Evolutionary conservation across 352 stramenopile genomes (phyloP).

Genomic region (Pythium rhizo-oryzae): DNA sequence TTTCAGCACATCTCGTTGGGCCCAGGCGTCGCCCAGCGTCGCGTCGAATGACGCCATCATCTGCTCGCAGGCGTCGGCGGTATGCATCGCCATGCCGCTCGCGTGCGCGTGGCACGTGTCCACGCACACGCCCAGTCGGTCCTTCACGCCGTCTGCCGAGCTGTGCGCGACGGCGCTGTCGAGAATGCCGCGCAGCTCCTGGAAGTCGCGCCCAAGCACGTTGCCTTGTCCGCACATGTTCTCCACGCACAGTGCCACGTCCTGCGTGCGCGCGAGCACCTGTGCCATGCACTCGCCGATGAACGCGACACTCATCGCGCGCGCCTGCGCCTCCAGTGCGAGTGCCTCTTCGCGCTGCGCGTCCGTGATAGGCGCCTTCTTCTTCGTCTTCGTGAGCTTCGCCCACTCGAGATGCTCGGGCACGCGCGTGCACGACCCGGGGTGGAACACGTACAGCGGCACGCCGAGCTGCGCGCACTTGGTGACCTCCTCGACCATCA

Average conservation of each 20-base stretch:
- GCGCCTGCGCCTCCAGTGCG: conserved; percentile 11
- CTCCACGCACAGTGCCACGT: conserved; percentile 42
- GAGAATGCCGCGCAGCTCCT: conserved; percentile 42
- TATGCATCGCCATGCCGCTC: conserved; percentile 34
- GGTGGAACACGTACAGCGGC: conserved; percentile 48
- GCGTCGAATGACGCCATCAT: conserved; percentile 40
- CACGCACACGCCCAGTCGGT: conserved; percentile 43
- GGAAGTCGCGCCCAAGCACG: conserved; percentile 37
- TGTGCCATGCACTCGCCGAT: conserved; percentile 38
- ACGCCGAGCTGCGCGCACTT: conserved; percentile 45
- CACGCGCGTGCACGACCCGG: conserved; percentile 36
- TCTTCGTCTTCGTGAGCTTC: conserved; percentile 18
- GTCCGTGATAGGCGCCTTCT: conserved; percentile 7
- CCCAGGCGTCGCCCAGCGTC: conserved; percentile 33
- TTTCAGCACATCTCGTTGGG: conserved; percentile 32
- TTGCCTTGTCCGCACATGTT: conserved; percentile 53
- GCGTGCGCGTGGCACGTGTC: conserved; percentile 52
- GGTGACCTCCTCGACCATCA: conserved; percentile 47
- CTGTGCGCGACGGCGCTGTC: conserved; percentile 18
- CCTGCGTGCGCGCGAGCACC: conserved; percentile 32
- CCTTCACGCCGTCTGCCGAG: background rate
- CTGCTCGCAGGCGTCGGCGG: conserved; percentile 30
- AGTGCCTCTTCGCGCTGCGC: conserved; percentile 14
- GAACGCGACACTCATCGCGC: conserved; percentile 28
- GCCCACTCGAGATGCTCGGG: conserved; percentile 13